phyloP scores from a whole-genome alignment of 805 yeast genomes.

The Dipodascus geniculatus region DNA sequence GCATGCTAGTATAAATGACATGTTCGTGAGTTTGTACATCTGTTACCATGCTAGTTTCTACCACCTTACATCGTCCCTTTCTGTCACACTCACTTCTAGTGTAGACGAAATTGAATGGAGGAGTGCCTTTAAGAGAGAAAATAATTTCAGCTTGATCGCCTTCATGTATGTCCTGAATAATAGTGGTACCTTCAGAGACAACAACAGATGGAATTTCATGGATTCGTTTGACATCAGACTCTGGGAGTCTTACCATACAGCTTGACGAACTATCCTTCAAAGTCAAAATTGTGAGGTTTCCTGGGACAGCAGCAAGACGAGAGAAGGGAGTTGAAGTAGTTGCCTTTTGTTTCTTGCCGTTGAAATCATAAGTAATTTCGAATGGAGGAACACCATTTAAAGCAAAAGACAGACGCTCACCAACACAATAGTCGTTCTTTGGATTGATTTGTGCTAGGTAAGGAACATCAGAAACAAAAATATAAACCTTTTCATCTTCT shows the following conservation, averaged over 20 bases:
- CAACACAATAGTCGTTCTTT: conserved; percentile 65
- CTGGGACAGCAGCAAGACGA: conserved; percentile 73
- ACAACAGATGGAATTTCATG: conserved; percentile 71
- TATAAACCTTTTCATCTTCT: conserved; percentile 33
- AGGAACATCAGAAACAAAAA: conserved; percentile 70
- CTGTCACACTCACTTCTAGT: conserved; percentile 50
- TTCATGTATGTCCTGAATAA: conserved; percentile 77
- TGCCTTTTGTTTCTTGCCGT: conserved; percentile 47
- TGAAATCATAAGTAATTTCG: conserved; percentile 60
- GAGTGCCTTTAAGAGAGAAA: conserved; percentile 73
- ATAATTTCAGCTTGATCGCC: conserved; percentile 88
- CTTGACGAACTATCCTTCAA: conserved; percentile 63
- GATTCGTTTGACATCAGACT: conserved; percentile 29
- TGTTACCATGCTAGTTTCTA: conserved; percentile 43
- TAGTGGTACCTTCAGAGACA: conserved; percentile 63
- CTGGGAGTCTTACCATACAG: conserved; percentile 35
- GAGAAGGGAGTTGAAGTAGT: conserved; percentile 39
- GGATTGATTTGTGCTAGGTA: conserved; percentile 39
- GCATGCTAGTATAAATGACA: conserved; percentile 64
- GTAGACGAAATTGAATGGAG: conserved; percentile 83
- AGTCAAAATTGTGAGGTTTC: conserved; percentile 54
- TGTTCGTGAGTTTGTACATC: conserved; percentile 62
- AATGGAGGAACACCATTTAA: conserved; percentile 76
- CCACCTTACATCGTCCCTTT: conserved; percentile 31
- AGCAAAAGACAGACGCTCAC: conserved; percentile 72